Evolutionary conservation across 2,329 filamentous ascomycete genomes (phyloP).

Genomic region (Colletotrichum acutatum): DNA sequence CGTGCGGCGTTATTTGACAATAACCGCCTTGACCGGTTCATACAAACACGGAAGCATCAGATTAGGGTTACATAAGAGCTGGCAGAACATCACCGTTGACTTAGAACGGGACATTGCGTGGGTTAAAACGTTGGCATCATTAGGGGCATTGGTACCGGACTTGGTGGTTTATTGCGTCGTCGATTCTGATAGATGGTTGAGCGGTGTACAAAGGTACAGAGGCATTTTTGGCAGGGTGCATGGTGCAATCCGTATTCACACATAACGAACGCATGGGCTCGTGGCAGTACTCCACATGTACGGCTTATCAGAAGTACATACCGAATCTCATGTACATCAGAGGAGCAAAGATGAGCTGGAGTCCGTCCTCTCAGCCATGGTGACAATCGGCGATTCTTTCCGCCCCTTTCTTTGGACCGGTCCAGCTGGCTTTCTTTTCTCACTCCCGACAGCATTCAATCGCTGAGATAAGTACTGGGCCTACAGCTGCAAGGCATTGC

Average conservation of each 20-base stretch:
- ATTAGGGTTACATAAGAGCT: not conserved
- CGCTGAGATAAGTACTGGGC: not conserved
- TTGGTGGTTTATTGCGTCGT: not conserved
- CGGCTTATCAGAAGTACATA: not conserved
- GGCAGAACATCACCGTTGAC: not conserved
- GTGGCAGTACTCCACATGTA: not conserved
- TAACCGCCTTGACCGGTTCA: not conserved
- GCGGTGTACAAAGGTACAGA: not conserved
- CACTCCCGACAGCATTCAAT: not conserved
- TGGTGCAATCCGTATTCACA: not conserved
- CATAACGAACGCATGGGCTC: not conserved
- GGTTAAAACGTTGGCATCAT: not conserved
- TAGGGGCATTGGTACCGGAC: not conserved
- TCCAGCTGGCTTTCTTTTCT: no score
- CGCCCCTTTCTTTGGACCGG: no score
- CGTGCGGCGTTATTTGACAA: not conserved
- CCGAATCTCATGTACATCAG: not conserved
- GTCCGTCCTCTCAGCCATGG: not conserved
- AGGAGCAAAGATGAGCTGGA: not conserved
- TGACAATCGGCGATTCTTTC: not conserved
- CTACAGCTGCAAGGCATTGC: not conserved
- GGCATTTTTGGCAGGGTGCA: not conserved
- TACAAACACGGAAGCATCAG: not conserved
- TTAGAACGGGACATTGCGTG: not conserved
- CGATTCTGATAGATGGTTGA: not conserved